Base-by-base conservation (phyloP, 805 yeast species). In the Blastobotrys attinorum region DNA sequence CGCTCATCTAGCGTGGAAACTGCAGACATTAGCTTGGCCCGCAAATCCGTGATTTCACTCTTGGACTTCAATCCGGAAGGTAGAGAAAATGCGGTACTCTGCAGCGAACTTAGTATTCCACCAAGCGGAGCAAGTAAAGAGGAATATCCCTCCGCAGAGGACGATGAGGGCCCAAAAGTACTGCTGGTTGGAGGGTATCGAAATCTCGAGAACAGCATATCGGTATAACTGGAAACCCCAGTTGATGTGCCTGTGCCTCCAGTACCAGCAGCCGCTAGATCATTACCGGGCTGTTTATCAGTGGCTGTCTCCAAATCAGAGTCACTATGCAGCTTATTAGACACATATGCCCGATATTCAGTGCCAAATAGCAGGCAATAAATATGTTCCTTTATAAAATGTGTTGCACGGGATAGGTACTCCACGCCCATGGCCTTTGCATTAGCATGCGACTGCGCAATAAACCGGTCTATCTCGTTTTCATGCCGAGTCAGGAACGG, bases 401-500 rank as follows among this genome's bases (percentile, higher is more conserved):
- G 44, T 4, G 42, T 21, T 4, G 36, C 33, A 18, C 43, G 40
- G 6, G 46, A 20, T 7, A 53, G 31, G 43, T 49, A 47, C 22
- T 51, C 48, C 6, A 46, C 34, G 13, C 56, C 58, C 34, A 51
- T 23, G 10, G 50, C 45, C 34, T 35, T 39, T 36, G 44, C 42
- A 11, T 42, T 43, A 11, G 44, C 36, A 41, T 51, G 45, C 18
- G 49, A 51, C n/a, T 42, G 22, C 25, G 50, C 48, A 11, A 60
- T 38, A 31, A 51, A 44, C 31, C 29, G 32, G 46, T 70, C 74
- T 27, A 71, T 48, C 8, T 54, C 49, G 4, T 37, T 34, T 44
- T 70, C 70, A 47, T 71, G 65, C 23, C 48, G 41, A 11, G 42
- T 38, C 41, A 73, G 55, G 43, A 66, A 62, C 10, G 76, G 76